Percentiles rank a stretch among this genome's conserved stretches.
Evolutionary conservation across 345 rosid genomes (phyloP).

Genomic region (Euphorbia lathyris): DNA sequence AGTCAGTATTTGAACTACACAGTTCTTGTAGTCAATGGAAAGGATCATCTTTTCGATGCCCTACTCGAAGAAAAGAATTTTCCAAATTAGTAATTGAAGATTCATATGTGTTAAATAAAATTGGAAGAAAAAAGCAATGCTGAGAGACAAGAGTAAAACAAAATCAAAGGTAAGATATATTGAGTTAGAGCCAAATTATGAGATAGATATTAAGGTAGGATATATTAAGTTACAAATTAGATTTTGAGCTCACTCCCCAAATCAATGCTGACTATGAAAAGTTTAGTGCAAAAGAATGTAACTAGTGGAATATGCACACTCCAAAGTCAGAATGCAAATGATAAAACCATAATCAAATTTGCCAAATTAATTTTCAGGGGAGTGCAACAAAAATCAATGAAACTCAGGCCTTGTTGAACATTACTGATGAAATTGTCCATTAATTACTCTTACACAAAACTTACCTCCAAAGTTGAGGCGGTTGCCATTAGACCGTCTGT

Average conservation of each 20-base stretch:
- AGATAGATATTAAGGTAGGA: too few species aligned
- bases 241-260: neutral
- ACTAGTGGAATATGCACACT: neutral
- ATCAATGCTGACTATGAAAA: neutral
- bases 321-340: neutral
- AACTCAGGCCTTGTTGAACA: neutral
- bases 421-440: neutral
- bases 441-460: neutral
- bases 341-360: neutral
- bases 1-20: conserved; percentile 43
- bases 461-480: conserved; percentile 25
- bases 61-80: conserved; percentile 32
- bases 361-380: neutral
- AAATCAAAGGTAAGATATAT: neutral
- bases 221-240: too few species aligned
- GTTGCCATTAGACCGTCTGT: conserved; percentile 16
- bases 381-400: neutral
- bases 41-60: conserved; percentile 61
- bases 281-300: neutral
- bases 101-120: neutral
- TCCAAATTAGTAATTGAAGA: neutral
- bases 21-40: conserved; percentile 47
- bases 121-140: neutral
- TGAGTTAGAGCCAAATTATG: neutral
- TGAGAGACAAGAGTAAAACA: neutral